phyloP scores from a whole-genome alignment of 2,329 filamentous ascomycete genomes.

The Dactylellina sp. region DNA sequence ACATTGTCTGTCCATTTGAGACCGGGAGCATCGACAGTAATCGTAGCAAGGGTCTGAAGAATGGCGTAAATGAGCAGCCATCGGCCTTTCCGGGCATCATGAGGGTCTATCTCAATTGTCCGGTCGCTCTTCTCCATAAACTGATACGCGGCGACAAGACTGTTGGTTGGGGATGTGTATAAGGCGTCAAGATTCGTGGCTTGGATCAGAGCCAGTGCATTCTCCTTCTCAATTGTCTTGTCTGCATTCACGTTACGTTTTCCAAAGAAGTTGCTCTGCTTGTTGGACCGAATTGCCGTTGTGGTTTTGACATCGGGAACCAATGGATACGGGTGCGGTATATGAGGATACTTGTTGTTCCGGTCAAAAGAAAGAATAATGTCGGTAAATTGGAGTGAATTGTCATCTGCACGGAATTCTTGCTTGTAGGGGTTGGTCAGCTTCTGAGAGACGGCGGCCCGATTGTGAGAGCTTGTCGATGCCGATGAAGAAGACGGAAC shows the following conservation, averaged over 20 bases:
- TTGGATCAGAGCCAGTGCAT: constrained; percentile 71
- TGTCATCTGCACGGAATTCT: constrained; percentile 64
- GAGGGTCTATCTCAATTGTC: constrained; percentile 68
- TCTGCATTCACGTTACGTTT: constrained; percentile 55
- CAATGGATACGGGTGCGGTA: constrained; percentile 75
- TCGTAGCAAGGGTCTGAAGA: constrained; percentile 71
- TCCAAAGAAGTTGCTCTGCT: constrained; percentile 58
- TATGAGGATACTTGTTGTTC: constrained; percentile 72
- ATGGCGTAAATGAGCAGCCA: constrained; percentile 74
- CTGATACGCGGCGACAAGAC: constrained; percentile 70
- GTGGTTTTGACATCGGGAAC: constrained; percentile 65
- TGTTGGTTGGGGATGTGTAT: constrained; percentile 69
- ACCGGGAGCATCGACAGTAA: constrained; percentile 71
- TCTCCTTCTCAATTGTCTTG: constrained; percentile 65
- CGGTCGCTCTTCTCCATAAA: constrained; percentile 71
- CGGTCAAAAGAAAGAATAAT: constrained; percentile 76
- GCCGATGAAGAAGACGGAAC: constrained; percentile 59
- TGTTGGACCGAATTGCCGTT: constrained; percentile 42
- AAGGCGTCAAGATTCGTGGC: constrained; percentile 72
- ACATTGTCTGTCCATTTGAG: constrained; percentile 69
- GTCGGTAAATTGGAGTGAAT: constrained; percentile 74
- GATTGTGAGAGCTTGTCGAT: constrained; percentile 53
- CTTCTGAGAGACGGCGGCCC: constrained; percentile 37
- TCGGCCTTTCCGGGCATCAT: constrained; percentile 70
- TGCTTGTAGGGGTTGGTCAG: constrained; percentile 58